A percentile compares a stretch with the other conserved stretches of the same genome.
These are phyloP conservation scores for Solanum paucissectum DNA, from an alignment of 257 asterid species.

Conservation along the genomic window DNA sequence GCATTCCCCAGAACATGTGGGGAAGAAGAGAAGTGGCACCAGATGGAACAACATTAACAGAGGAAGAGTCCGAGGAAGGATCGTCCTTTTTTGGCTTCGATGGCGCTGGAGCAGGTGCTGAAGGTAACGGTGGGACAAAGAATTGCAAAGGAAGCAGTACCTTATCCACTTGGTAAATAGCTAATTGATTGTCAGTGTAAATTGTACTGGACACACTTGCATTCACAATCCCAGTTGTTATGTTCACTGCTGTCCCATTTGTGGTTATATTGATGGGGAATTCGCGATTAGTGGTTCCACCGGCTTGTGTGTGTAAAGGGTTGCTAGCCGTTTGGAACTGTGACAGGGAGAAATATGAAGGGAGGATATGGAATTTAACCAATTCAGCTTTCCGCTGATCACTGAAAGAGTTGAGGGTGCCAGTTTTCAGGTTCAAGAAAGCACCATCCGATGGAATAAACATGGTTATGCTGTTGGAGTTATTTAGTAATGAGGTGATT, in stretches of 20 bases:
- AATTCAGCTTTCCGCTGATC: conserved; percentile 30
- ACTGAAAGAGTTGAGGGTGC: conserved; percentile 28
- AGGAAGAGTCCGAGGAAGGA: too few species aligned
- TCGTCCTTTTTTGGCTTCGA: too few species aligned
- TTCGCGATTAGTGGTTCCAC: conserved; percentile 17
- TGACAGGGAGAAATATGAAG: conserved; percentile 13
- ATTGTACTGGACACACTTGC: conserved; percentile 30
- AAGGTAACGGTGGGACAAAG: too few species aligned
- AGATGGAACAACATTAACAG: too few species aligned
- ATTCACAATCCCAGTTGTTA: conserved; percentile 36
- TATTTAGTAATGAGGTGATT: conserved; percentile 36
- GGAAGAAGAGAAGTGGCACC: too few species aligned
- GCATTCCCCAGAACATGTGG: too few species aligned
- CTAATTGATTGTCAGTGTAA: conserved; percentile 31
- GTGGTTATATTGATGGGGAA: conserved; percentile 37
- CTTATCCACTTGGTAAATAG: not conserved
- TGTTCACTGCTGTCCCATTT: conserved; percentile 24
- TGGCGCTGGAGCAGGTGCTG: too few species aligned
- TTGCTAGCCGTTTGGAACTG: conserved; percentile 39
- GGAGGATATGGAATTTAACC: conserved; percentile 33
- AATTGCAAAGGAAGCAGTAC: too few species aligned
- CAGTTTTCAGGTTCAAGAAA: conserved; percentile 30
- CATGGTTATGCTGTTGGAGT: conserved; percentile 38
- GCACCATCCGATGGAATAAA: conserved; percentile 34
- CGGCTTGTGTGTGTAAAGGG: conserved; percentile 44